Evolutionary conservation across 2,329 filamentous ascomycete genomes (phyloP).

Genomic region (Claviceps pusilla): DNA sequence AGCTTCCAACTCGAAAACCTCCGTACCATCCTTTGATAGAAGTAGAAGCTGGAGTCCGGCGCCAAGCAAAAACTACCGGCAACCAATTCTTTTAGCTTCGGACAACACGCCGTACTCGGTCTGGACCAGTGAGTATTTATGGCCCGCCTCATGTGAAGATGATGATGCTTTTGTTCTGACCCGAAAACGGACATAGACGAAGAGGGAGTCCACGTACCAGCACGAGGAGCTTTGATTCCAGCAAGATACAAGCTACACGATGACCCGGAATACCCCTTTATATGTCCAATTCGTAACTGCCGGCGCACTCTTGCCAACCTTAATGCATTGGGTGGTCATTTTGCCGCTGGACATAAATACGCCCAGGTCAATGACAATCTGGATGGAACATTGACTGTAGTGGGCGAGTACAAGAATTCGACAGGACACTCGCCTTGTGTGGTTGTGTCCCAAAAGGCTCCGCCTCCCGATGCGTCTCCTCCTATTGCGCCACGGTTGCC

Average conservation of each 20-base stretch:
- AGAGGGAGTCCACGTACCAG: background rate
- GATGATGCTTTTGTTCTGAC: background rate
- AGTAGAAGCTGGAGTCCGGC: background rate
- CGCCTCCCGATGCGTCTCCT: conserved; percentile 8
- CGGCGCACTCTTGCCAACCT: conserved; percentile 14
- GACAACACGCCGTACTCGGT: conserved; percentile 1
- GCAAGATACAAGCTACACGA: conserved; percentile 15
- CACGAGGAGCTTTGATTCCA: conserved; percentile 19
- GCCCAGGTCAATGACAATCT: conserved; percentile 24
- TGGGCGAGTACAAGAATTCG: conserved; percentile 13
- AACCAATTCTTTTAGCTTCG: background rate
- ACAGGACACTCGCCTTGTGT: conserved; percentile 13
- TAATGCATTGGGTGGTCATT: conserved; percentile 13
- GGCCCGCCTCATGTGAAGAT: background rate
- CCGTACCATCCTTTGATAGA: background rate
- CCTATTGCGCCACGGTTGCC: conserved; percentile 3
- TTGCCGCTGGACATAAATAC: conserved; percentile 11
- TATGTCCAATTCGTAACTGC: conserved; percentile 25
- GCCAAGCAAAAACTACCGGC: background rate
- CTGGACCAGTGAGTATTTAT: background rate
- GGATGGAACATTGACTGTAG: conserved; percentile 23
- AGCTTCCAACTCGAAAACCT: background rate
- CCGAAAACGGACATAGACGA: background rate
- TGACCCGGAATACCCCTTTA: conserved; percentile 12
- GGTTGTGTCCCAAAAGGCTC: conserved; percentile 14